Evolutionary conservation across 345 rosid species (phyloP).

Genomic region (Rubroshorea leprosula): DNA sequence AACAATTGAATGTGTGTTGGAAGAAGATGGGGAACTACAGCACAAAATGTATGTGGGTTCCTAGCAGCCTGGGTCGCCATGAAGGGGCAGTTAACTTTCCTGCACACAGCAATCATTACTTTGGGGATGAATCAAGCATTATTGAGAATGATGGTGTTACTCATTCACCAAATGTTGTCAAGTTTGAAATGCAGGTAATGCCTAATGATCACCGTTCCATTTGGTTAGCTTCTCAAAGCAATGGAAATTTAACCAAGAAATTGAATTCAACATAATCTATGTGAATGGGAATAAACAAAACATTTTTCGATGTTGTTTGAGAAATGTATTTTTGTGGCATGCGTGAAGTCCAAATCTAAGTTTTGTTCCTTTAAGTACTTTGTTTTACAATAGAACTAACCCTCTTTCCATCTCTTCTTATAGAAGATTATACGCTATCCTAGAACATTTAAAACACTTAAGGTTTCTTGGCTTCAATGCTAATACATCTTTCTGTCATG

Average conservation of each 20-base stretch:
- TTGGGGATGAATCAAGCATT: slow-evolving; percentile 63
- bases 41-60: slow-evolving; percentile 92
- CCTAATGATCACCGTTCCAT: not conserved
- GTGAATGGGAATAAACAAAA: no score
- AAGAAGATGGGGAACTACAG: slow-evolving; percentile 93
- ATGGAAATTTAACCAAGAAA: not conserved
- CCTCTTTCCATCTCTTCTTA: no score
- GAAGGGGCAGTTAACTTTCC: slow-evolving; percentile 61
- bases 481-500: not conserved
- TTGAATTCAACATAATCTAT: no score
- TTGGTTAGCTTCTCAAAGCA: no score
- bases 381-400: no score
- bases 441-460: no score
- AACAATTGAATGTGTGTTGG: slow-evolving; percentile 82
- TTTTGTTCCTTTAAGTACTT: no score
- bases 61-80: slow-evolving; percentile 42
- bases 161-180: slow-evolving; percentile 58
- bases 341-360: no score
- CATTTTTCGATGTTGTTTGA: no score
- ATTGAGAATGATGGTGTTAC: slow-evolving; percentile 43
- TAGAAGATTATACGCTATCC: no score
- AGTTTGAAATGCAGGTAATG: slow-evolving; percentile 91
- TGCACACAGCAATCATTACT: slow-evolving; percentile 41
- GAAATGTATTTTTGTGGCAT: no score
- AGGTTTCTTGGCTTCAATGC: no score